Conservation (phyloP, 2,329 filamentous ascomycete genomes). For the Claviceps quebecensis region DNA sequence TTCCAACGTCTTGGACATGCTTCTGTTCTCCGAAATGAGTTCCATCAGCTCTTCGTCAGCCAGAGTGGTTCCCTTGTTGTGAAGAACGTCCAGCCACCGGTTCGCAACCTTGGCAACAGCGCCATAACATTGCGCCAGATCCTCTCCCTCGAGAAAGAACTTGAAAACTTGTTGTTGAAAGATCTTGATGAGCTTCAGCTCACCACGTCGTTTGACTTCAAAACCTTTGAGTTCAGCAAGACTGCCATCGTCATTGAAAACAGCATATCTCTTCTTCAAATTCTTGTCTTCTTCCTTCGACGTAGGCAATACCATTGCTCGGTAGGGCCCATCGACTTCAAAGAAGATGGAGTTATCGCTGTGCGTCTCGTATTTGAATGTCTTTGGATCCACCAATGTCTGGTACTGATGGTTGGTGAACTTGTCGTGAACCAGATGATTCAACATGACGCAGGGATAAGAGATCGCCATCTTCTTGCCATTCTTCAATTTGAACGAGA, state of each 20-base stretch:
- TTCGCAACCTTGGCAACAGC: conserved; percentile 93
- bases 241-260: conserved; percentile 96
- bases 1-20: conserved; percentile 91
- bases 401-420: conserved; percentile 99
- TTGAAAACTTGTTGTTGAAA: conserved; percentile 99
- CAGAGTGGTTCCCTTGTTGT: conserved; percentile 75
- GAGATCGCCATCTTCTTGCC: conserved; percentile 96
- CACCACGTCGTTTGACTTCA: conserved; percentile 91
- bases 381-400: conserved; percentile 63
- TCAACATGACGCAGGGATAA: conserved; percentile 98
- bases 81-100: conserved; percentile 87
- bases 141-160: conserved; percentile 88
- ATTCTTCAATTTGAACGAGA: conserved; percentile 82
- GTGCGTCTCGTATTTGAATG: conserved; percentile 86
- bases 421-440: conserved; percentile 83
- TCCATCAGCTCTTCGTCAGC: conserved; percentile 97
- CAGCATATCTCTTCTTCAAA: conserved; percentile 96
- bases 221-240: conserved; percentile 94
- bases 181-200: conserved; percentile 98
- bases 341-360: conserved; percentile 99
- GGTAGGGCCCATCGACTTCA: conserved; percentile 95
- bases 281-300: conserved; percentile 99
- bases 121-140: conserved; percentile 74
- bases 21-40: conserved; percentile 98
- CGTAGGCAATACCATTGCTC: conserved; percentile 90